A percentile compares a stretch with the other conserved stretches of the same genome.
These are phyloP conservation scores for Aspergillus eucalypticola DNA, from an alignment of 2,329 filamentous ascomycete species.

Conservation along the genomic window DNA sequence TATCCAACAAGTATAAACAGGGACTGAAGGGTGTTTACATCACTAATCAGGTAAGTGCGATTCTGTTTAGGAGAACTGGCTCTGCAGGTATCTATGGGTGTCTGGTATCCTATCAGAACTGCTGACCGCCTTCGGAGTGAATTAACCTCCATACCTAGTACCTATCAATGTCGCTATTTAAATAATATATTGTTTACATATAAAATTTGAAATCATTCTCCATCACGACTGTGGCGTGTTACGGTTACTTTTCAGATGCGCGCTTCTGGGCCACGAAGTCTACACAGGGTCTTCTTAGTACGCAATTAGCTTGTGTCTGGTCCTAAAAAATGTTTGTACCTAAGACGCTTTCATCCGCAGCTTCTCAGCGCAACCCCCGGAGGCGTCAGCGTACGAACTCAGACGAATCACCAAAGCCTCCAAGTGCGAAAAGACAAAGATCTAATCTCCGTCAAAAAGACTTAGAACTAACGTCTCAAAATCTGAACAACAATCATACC, in stretches of 20 bases:
- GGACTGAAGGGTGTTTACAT: no score
- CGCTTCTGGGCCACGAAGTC: not conserved
- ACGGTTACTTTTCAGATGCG: not conserved
- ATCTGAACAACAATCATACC: conserved; percentile 20
- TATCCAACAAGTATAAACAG: no score
- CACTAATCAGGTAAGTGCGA: no score
- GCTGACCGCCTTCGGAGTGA: conserved; percentile 6
- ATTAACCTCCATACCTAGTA: not conserved
- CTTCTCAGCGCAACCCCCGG: conserved; percentile 37
- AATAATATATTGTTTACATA: not conserved
- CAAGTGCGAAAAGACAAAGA: conserved; percentile 49
- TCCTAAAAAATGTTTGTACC: conserved; percentile 41
- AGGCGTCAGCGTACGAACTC: conserved; percentile 44
- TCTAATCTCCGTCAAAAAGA: conserved; percentile 43
- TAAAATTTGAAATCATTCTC: not conserved
- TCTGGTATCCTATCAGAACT: not conserved
- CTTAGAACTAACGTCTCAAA: conserved; percentile 29
- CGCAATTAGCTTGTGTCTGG: not conserved
- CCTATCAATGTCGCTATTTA: not conserved
- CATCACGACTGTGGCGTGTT: not conserved
- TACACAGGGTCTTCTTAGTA: not conserved
- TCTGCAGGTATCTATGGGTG: no score
- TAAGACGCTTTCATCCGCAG: conserved; percentile 30
- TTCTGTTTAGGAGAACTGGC: no score
- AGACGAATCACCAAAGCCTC: conserved; percentile 48